Evolutionary conservation across 2,329 filamentous ascomycete genomes (phyloP), one percentile per base, ranked within the genome.

Genomic region (Aspergillus ruber): DNA sequence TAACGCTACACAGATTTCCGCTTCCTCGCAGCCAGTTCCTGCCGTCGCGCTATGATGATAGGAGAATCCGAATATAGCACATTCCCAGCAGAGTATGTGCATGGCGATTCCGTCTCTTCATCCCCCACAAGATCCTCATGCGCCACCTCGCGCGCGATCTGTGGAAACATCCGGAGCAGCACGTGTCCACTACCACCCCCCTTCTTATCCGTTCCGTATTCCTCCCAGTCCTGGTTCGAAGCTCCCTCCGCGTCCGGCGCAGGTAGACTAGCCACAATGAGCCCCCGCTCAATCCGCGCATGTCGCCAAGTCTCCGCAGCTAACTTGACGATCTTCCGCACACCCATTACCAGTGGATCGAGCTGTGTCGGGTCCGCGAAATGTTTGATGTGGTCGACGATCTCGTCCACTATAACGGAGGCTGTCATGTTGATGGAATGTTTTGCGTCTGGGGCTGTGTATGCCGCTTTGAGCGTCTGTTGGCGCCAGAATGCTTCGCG

Each of bases 271-370:
- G 78, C 78, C 9, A 71, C 66, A 43, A 81, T 76, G 53, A 78
- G 71, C 56, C 80, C 77, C 15, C 77, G 71, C 58, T 81, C 78
- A 27, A 81, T 72, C 8, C 78, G 73, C 4, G 77, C 78, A 56
- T 78, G 76, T 17, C 78, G 68, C 78, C 78, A 81, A 6, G 77
- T 80, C 59, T 81, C 76, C 1, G 78, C 77, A 2, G 78, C 78
- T 17, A 78, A 67, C 56, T 81, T 81, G 43, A 81, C 77, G 40
- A 81, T 78, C 48, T 74, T 71, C 35, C 77, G 72, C 5, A 81
- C 74, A 3, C 72, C 73, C 12, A 70, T 69, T 41, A 74, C 66
- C 42, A 81, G 69, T n/a, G 68, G 63, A 50, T 79, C 76, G 44
- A 77, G 69, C 45, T 74, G 70, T 41, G 67, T 71, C 3, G 74